These are phyloP conservation scores for Aspergillus ochraceoroseus DNA, from an alignment of 2,329 filamentous ascomycete species.

Conservation along the genomic window DNA sequence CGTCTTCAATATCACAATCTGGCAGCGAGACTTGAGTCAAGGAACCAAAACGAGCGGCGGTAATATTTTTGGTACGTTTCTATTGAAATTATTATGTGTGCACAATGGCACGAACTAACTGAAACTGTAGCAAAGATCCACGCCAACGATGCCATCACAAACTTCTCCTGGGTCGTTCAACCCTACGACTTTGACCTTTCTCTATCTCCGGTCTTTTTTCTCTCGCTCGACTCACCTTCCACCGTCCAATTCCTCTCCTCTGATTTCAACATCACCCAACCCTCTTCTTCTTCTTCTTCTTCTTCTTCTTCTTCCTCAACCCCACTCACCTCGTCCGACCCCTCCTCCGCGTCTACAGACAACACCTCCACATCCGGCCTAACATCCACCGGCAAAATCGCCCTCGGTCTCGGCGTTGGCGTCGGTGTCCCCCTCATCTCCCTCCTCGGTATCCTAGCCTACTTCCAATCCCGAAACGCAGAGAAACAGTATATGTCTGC, in stretches of 20 bases:
- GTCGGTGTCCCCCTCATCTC: constrained; percentile 7
- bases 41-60: not conserved
- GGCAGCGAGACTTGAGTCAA: not conserved
- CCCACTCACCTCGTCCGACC: not conserved
- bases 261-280: constrained; percentile 5
- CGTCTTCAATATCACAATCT: constrained; percentile 9
- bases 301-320: not conserved
- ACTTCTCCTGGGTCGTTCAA: constrained; percentile 10
- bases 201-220: constrained; percentile 1
- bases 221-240: not conserved
- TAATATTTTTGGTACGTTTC: constrained; percentile 8
- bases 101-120: not conserved
- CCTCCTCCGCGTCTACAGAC: not conserved
- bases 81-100: too few species aligned
- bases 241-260: not conserved
- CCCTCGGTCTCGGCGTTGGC: constrained; percentile 8
- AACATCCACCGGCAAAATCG: constrained; percentile 12
- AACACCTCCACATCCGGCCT: not conserved
- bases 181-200: constrained; percentile 5
- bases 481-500: not conserved
- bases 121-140: constrained; percentile 5
- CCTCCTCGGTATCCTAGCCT: constrained; percentile 10
- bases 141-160: not conserved
- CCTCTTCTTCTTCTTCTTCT: constrained; percentile 1
- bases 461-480: constrained; percentile 5